Base-by-base conservation (phyloP, 805 yeast genomes). In the Grigorovia transvaalensis region DNA sequence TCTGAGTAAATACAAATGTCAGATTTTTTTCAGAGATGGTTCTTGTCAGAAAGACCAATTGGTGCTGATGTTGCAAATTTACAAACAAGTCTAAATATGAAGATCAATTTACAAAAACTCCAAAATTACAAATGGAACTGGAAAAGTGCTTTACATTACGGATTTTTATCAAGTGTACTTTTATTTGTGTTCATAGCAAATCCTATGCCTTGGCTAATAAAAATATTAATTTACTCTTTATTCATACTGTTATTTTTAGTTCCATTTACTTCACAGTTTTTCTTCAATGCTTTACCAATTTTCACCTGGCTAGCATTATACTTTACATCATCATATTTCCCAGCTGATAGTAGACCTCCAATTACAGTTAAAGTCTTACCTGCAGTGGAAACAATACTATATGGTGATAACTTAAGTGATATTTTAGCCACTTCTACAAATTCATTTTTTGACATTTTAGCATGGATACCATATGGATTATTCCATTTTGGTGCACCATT, bases 391-490 rank as follows among this genome's bases (percentile, higher is more conserved):
- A 88, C 96, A 44, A 85, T 90, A 51, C 71, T 91, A 53, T 90
- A 88, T 63, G 97, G 97, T 49, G 96, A 90, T 61, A 86, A 91
- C 68, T 74, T 91, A 60, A 82, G 90, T 50, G 86, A 85, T 59
- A 81, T 90, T 23, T 75, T 89, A 60, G 93, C 96, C 1, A 79
- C 90, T 6, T 74, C 81, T 15, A 82, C 85, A 17, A 78, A 75
- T 54, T 66, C 84, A 1, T 59, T 80, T 7, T 71, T 87, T 51
- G 98, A 90, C 64, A 73, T 90, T n/a, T 59, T 88, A 48, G 96
- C 97, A 4, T 90, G 96, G 96, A 69, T 91, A 43, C 98, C 99
- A 1, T 91, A 91, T 65, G 99, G 99, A 1, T 65, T 93, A 13
- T 74, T 87, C 53, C 99, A 91, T 71, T 91, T 87, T 62, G 81